Base-by-base conservation (phyloP, 225 moss, liverwort and hornwort species). In the Rhytidiadelphus loreus region DNA sequence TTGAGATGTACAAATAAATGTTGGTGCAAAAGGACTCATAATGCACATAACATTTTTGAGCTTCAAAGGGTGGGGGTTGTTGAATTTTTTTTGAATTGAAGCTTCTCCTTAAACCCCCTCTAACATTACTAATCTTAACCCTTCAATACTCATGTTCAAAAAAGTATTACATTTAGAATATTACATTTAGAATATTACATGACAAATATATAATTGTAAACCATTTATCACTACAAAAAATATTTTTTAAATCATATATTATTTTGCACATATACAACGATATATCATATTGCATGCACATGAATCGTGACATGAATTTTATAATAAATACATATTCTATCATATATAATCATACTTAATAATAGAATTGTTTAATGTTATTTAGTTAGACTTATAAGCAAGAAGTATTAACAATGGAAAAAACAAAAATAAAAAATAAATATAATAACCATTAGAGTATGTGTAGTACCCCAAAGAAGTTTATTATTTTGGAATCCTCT, bases 401-500 rank as follows among this genome's bases (percentile, higher is more conserved):
- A 8, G 3, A 44, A 26, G 3, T 26, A 28, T 44, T 44, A 44
- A 3, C 3, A 28, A 16, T 71, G 4, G 9, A 71, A 26, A 43
- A 71, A 14, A 0, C 16, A 16, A 43, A 73, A 73, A 8, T 0
- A 1, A 46, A 46, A 28, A 46, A 18, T 18, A 73, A 73, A 18
- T 11, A 29, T 6, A 11, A 29, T 6, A 46, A 46, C 3, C 11
- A 29, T 18, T 46, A 30, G 0, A 0, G 0, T 73, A 29, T 46
- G 1, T 29, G 1, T 16, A 1, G 1, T 71, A 43, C 0, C 1
- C 2, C 6, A 13, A 28, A 71, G 9, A 44, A 28, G 28, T 15
- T 28, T 28, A 43, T 9, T 43, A 26, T 72, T 10, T 10, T 18
- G 6, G 7, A 5, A 16, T 30, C 73, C 0, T 30, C 18, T 29